These are phyloP conservation scores for Blastomyces parvus DNA, from an alignment of 2,329 filamentous ascomycete genomes.

Conservation along the genomic window DNA sequence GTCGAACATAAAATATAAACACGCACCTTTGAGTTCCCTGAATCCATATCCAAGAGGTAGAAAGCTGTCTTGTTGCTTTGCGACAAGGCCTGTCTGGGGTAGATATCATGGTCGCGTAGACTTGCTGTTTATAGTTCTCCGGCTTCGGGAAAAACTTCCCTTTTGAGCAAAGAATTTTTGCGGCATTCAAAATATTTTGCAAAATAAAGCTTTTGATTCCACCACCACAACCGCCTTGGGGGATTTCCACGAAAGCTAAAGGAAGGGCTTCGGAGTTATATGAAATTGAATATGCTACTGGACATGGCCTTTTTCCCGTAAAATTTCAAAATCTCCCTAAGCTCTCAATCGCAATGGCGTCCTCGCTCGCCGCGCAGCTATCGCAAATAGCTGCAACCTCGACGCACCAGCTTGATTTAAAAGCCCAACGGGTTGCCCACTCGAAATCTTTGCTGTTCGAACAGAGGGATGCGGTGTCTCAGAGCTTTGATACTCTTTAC, in stretches of 20 bases:
- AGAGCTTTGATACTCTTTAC: constrained; percentile 85
- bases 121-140: constrained; percentile 15
- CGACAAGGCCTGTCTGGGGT: constrained; percentile 8
- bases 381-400: constrained; percentile 84
- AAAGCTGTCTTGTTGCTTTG: constrained; percentile 14
- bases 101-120: constrained; percentile 14
- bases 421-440: constrained; percentile 84
- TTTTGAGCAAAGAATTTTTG: constrained; percentile 12
- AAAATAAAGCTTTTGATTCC: constrained; percentile 2
- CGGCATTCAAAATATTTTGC: constrained; percentile 17
- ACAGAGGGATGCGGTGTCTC: constrained; percentile 67
- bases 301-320: constrained; percentile 4
- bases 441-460: constrained; percentile 94
- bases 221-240: neutral
- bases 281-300: constrained; percentile 3
- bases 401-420: constrained; percentile 82
- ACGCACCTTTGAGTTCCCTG: constrained; percentile 27
- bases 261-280: neutral
- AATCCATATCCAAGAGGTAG: constrained; percentile 28
- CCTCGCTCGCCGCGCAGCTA: constrained; percentile 85
- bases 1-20: neutral
- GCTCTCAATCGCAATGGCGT: constrained; percentile 53
- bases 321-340: neutral
- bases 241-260: neutral
- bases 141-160: constrained; percentile 22